Conservation (phyloP, 129 eudicot genomes). For the Centella asiatica region DNA sequence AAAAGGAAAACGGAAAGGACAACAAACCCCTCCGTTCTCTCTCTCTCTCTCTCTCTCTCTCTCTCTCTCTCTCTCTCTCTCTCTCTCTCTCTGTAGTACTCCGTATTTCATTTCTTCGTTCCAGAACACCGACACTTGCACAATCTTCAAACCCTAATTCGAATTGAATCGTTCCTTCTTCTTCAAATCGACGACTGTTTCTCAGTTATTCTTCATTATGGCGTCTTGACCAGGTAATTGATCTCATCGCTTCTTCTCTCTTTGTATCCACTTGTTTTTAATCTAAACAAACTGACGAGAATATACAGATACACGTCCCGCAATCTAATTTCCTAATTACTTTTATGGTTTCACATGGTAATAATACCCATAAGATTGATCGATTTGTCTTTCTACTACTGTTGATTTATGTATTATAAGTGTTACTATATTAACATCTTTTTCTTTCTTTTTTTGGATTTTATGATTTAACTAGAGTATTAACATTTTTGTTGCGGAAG, state of each 20-base stretch:
- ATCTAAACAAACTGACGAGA: background rate
- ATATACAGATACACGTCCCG: background rate
- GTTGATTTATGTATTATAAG: background rate
- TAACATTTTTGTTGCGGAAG: background rate
- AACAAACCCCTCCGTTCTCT: constrained; percentile 29
- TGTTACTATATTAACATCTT: background rate
- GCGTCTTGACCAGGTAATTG: constrained; percentile 3
- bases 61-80: constrained; percentile 17
- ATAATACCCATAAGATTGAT: no score
- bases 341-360: background rate
- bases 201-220: background rate
- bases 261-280: background rate
- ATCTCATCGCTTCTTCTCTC: background rate
- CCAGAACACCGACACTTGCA: constrained; percentile 11
- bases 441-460: background rate
- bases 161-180: no score
- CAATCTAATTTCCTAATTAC: background rate
- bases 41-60: constrained; percentile 19
- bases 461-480: background rate
- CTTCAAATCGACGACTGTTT: background rate
- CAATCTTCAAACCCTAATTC: constrained; percentile 5
- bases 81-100: background rate
- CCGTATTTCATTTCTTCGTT: background rate
- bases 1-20: background rate
- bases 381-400: background rate